A percentile compares a stretch with the other conserved stretches of the same genome.
phyloP scores from a whole-genome alignment of 148 eudicot species.

The Heliosperma pusillum region DNA sequence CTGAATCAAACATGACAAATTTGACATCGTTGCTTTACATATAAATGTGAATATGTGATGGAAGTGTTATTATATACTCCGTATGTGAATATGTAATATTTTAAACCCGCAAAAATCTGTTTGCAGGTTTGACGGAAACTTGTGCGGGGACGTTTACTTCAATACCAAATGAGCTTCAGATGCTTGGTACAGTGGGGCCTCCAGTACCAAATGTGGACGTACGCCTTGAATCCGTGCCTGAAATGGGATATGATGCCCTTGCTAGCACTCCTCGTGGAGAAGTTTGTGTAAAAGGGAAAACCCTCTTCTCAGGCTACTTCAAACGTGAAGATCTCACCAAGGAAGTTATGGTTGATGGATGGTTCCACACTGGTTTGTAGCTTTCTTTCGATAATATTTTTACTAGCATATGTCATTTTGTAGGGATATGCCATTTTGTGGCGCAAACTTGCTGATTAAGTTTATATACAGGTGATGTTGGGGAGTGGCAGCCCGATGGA shows the following conservation, averaged over 20 bases:
- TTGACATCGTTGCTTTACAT: too few relatives aligned
- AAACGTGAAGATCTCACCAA: conserved; percentile 93
- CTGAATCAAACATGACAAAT: too few relatives aligned
- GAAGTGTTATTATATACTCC: too few relatives aligned
- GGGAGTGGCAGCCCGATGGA: conserved; percentile 98
- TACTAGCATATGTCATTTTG: background rate
- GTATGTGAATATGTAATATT: background rate
- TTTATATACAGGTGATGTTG: conserved; percentile 74
- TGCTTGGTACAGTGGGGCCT: conserved; percentile 95
- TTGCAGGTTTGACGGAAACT: conserved; percentile 83
- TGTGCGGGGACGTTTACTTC: conserved; percentile 93
- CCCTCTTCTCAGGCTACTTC: conserved; percentile 83
- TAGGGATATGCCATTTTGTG: background rate
- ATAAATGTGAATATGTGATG: too few relatives aligned
- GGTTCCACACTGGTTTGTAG: conserved; percentile 87
- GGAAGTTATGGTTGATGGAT: conserved; percentile 88
- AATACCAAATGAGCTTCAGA: conserved; percentile 61
- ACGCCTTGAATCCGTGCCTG: conserved; percentile 86
- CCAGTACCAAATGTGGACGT: conserved; percentile 82
- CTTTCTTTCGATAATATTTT: background rate
- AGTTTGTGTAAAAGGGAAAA: conserved; percentile 72
- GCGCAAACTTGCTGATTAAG: conserved; percentile 8
- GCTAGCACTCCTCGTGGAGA: conserved; percentile 80
- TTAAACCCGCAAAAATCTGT: background rate
- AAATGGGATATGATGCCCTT: conserved; percentile 88